phyloP scores from a whole-genome alignment of 164 flowering plant genomes.

The Macadamia integrifolia region DNA sequence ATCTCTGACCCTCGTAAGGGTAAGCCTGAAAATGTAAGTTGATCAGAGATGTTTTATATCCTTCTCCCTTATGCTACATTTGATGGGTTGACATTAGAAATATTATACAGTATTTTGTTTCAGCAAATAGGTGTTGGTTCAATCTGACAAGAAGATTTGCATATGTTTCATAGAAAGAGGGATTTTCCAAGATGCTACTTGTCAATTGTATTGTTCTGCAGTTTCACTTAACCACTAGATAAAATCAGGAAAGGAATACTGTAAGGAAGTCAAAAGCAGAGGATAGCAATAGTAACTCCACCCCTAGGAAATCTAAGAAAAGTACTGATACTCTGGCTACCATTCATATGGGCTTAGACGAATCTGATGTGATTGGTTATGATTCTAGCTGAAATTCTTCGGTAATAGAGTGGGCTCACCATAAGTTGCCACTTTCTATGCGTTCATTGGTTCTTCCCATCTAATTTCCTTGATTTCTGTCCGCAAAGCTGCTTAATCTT shows the following conservation, averaged over 20 bases:
- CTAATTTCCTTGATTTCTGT: conserved; percentile 47
- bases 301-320: conserved; percentile 15
- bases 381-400: conserved; percentile 23
- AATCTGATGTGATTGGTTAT: conserved; percentile 15
- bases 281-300: conserved; percentile 8
- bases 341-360: conserved; percentile 61
- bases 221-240: conserved; percentile 65
- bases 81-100: neutral
- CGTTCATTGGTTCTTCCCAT: conserved; percentile 74
- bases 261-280: conserved; percentile 34
- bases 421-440: conserved; percentile 80
- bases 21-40: conserved; percentile 14
- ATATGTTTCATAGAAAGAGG: conserved; percentile 45
- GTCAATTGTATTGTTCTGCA: conserved; percentile 50
- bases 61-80: neutral
- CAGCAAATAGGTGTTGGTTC: conserved; percentile 68
- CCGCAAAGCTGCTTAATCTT: conserved; percentile 14
- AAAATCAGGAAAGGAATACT: conserved; percentile 51
- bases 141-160: conserved; percentile 55
- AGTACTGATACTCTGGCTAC: conserved; percentile 43
- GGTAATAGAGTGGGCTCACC: conserved; percentile 70
- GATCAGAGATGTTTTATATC: neutral
- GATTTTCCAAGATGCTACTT: conserved; percentile 40
- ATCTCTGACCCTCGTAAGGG: conserved; percentile 65
- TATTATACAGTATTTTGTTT: conserved; percentile 9